These are phyloP conservation scores for Penicillium corylophilum DNA, from an alignment of 2,329 filamentous ascomycete species.

Conservation along the genomic window DNA sequence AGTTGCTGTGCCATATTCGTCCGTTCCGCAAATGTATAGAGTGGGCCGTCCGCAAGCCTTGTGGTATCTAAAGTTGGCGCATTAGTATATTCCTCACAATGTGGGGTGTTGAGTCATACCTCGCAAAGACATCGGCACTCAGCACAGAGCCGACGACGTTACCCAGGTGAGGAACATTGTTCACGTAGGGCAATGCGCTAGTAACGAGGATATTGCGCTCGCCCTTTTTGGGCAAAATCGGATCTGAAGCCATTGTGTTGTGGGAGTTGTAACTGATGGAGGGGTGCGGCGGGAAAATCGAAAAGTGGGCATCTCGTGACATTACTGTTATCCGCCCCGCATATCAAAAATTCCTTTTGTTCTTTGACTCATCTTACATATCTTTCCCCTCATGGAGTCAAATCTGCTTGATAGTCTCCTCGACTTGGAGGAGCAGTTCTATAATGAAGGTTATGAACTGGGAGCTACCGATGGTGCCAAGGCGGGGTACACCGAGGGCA, in stretches of 20 bases:
- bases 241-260: conserved; percentile 30
- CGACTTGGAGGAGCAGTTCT: conserved; percentile 67
- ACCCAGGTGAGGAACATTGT: conserved; percentile 78
- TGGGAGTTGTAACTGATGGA: conserved; percentile 14
- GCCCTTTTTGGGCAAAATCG: conserved; percentile 65
- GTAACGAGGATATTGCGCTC: conserved; percentile 89
- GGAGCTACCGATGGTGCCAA: conserved; percentile 73
- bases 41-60: conserved; percentile 77
- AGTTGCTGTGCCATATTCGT: conserved; percentile 94
- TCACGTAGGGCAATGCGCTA: conserved; percentile 84
- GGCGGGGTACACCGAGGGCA: conserved; percentile 82
- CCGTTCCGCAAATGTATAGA: conserved; percentile 81
- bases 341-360: conserved; percentile 24
- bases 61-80: conserved; percentile 59
- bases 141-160: conserved; percentile 87
- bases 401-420: conserved; percentile 59
- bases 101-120: conserved; percentile 51
- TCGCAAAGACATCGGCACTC: conserved; percentile 79
- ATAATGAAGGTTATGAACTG: conserved; percentile 74
- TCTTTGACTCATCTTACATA: conserved; percentile 8
- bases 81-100: conserved; percentile 39
- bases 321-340: conserved; percentile 14
- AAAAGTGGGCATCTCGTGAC: conserved; percentile 29
- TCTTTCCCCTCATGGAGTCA: conserved; percentile 33
- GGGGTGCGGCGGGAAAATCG: conserved; percentile 68